Percentiles rank a stretch among this genome's conserved stretches.
Conservation (phyloP, 768 basidiomycete genomes). For the Russula griseocarnosa region DNA sequence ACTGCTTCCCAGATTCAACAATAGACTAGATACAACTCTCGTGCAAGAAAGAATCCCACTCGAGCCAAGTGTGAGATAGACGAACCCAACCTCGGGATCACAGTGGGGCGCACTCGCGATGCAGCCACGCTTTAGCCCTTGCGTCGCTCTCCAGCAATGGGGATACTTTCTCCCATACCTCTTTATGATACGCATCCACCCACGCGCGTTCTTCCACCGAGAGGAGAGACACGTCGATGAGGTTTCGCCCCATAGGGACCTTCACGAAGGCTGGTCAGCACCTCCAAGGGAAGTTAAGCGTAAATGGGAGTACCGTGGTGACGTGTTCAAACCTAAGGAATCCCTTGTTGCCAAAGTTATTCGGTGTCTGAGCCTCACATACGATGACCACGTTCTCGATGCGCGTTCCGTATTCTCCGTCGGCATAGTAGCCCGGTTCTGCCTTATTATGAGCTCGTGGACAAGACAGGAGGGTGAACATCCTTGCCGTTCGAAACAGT, state of each 20-base stretch:
- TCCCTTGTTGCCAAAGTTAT: constrained; percentile 77
- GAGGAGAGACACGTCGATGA: constrained; percentile 64
- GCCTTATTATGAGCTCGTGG: neutral
- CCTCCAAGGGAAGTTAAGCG: neutral
- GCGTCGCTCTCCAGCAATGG: constrained; percentile 63
- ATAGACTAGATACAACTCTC: neutral
- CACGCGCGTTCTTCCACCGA: constrained; percentile 67
- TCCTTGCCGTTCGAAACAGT: constrained; percentile 74
- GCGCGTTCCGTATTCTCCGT: constrained; percentile 87
- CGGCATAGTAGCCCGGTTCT: constrained; percentile 92
- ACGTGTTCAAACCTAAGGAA: constrained; percentile 83
- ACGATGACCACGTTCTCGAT: constrained; percentile 89
- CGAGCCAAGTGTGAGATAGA: neutral
- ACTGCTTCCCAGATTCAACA: neutral
- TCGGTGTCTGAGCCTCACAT: constrained; percentile 59
- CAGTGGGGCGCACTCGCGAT: constrained; percentile 49
- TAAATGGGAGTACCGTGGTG: constrained; percentile 65
- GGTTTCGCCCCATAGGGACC: constrained; percentile 90
- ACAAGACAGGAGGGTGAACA: neutral
- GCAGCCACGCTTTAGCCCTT: constrained; percentile 59
- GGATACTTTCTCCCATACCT: constrained; percentile 66
- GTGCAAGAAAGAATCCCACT: neutral
- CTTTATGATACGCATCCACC: constrained; percentile 81
- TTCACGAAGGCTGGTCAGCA: constrained; percentile 28
- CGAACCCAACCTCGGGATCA: constrained; percentile 14